Evolutionary conservation across 805 yeast genomes (phyloP), one percentile per base, ranked within the genome.

Genomic region (Candida stauntonica): DNA sequence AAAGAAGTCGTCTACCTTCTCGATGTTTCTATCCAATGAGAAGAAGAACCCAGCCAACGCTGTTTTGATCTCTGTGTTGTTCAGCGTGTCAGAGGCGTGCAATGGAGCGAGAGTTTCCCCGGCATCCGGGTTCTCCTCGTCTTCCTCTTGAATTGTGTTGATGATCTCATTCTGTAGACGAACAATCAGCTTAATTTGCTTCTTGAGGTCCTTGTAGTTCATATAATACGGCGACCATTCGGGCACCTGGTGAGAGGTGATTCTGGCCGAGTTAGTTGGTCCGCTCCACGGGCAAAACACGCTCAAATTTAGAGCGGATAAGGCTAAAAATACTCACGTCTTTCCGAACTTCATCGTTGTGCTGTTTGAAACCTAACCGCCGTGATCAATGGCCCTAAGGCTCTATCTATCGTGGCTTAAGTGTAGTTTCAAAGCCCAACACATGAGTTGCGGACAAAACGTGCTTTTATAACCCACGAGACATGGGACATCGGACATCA

Each of bases 161-260:
- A 33, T 33, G 5, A 62, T 50, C 19, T 58, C 61, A 31, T 61
- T 54, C 50, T 76, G 76, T 32, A 66, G 66, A 4, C 47, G 47
- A 23, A 70, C 73, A 17, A 86, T 74, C 29, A 69, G 72, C 58
- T 86, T 86, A 62, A 91, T 85, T 51, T 77, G 75, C 54, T 83
- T 80, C 66, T 91, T 91, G 50, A 91, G 69, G 34, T 73, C 77
- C 60, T 88, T 91, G 63, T 91, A 91, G 63, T 86, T 84, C 70
- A 91, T 75, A 55, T 91, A 91, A 52, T 73, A 73, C 41, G 76
- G 74, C 15, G 47, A 38, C 98, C 98, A 91, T 62, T 88, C 96
- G 4, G 97, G 97, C 41, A 89, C 87, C 67, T 88, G 95, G 62
- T 91, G 95, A 33, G 84, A 70, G 23, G 78, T 64, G 48, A 86